These are phyloP conservation scores for Coemansia sp. DNA, from an alignment of 192 early-diverging fungal genomes.

Conservation along the genomic window DNA sequence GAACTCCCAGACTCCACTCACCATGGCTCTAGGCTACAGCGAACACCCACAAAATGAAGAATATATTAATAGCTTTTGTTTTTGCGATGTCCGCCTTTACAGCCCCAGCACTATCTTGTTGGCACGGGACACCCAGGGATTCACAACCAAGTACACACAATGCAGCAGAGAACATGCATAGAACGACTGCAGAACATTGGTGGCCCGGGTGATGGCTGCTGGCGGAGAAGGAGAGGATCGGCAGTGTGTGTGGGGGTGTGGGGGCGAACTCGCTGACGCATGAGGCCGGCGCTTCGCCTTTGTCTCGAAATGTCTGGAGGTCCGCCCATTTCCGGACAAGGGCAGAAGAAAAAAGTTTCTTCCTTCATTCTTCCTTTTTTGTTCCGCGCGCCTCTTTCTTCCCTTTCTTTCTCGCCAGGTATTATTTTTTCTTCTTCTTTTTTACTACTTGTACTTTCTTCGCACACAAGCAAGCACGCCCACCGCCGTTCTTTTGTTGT, in stretches of 20 bases:
- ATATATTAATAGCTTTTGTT: too few species aligned
- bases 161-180: neutral
- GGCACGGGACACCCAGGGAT: neutral
- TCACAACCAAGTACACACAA: neutral
- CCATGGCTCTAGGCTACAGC: too few species aligned
- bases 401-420: conserved; percentile 11
- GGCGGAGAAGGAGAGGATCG: neutral
- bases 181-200: neutral
- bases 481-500: neutral
- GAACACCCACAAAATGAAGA: too few species aligned
- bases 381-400: conserved; percentile 14
- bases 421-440: conserved; percentile 7
- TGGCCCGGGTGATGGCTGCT: neutral
- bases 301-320: neutral
- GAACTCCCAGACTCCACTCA: too few species aligned
- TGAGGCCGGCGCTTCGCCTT: neutral
- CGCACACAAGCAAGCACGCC: neutral
- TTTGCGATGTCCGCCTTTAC: too few species aligned
- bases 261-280: neutral
- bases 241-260: neutral
- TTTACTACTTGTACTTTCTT: neutral
- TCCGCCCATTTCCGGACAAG: neutral
- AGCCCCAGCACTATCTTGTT: neutral
- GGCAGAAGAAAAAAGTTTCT: neutral
- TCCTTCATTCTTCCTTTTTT: conserved; percentile 7